Evolutionary conservation across 768 basidiomycete genomes (phyloP), one percentile per base, ranked within the genome.

Genomic region (Amanita fuliginea): DNA sequence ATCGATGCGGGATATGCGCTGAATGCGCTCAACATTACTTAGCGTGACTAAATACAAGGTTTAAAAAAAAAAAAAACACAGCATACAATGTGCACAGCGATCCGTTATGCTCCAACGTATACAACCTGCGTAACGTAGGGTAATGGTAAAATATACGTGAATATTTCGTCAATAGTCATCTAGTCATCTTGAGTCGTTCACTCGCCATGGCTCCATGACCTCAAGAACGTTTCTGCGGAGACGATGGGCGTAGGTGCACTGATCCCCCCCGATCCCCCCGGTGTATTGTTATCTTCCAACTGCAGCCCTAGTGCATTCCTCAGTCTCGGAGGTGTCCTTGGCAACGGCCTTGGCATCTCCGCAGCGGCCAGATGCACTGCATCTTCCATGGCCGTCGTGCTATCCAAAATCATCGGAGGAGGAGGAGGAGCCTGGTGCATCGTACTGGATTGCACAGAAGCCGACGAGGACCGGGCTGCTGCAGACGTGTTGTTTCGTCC

Each of bases 221-320:
- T 55, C 52, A 68, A 54, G 47, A 68, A 63, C 37, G 51, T 39
- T 16, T 55, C 56, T 35, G 53, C 60, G 4, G 65, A 57, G 4
- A 59, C 55, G 19, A 62, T 56, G 8, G 69, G 69, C 18, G 61
- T 66, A 1, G 67, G 69, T 5, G 67, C 64, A 40, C 55, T 61
- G 41, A 68, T 64, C 6, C 51, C 51, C 19, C 56, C 44, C 0
- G 59, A 35, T n/a, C 54, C 34, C 22, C 47, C 42, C 42, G 7
- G 5, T 5, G 16, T 13, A n/a, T 24, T 18, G n/a, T 24, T 19
- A 13, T 40, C 46, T 32, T 56, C 53, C 33, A 66, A 45, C 35
- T 63, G 59, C 26, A 68, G 55, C 18, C 63, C 64, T 24, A 65
- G 57, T 11, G 64, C 61, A 53, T 67, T 63, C 11, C 60, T 42